Base-by-base conservation (phyloP, 352 stramenopile genomes). In the Pythium sp. region DNA sequence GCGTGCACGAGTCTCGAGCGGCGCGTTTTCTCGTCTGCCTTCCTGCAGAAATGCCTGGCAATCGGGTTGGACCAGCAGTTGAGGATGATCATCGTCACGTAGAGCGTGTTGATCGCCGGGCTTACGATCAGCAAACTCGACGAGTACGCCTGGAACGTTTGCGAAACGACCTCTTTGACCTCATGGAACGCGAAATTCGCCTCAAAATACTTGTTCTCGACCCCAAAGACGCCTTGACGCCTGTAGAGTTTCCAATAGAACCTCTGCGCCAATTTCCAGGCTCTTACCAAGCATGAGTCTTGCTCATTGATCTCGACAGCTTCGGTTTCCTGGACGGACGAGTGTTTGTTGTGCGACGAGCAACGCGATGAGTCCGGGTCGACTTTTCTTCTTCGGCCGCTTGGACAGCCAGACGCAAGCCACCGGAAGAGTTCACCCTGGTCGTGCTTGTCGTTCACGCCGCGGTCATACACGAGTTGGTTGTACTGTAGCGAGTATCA, bases 61-160 rank as follows among this genome's bases (percentile, higher is more conserved):
- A 58, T 58, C 0, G 14, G 26, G 11, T 30, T 30, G 14, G 14
- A 58, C 14, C 26, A 58, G 53, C 53, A 58, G 53, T 58, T 58
- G 53, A 41, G 14, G 53, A 58, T 58, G 53, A 41, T 58, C 3
- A 18, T 58, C 26, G 12, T 38, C 22, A 38, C 53, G 53, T 58
- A 58, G 14, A 58, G 26, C 22, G 26, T 28, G 18, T 59, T 59
- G 54, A 59, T 59, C 54, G 12, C 28, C 54, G 54, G 54, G 8
- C 54, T 43, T 18, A 6, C 54, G 54, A 59, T 59, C 15, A 59
- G 54, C 9, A 59, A 32, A 18, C 28, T 41, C 26, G 28, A 43
- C 54, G 28, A 60, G 18, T 60, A 60, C 54, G 54, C 54, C 28
- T 60, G 54, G 54, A 60, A 60, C 5, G 18, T 46, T 32, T 60